phyloP scores from a whole-genome alignment of 75 land plant species.

The Sequoiadendron giganteum region DNA sequence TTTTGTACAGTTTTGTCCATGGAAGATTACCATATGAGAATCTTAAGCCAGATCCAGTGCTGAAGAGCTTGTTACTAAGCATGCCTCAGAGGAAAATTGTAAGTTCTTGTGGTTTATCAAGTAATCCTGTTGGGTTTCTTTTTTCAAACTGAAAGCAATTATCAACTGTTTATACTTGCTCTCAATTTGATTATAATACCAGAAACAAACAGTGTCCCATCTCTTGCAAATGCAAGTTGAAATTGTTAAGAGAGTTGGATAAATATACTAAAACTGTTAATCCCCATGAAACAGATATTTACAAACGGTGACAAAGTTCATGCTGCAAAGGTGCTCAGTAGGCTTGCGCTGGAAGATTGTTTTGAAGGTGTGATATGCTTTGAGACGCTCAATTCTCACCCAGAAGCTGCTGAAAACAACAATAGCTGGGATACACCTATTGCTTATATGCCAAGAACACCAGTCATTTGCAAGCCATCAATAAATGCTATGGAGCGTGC shows the following conservation, averaged over 20 bases:
- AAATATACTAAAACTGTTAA: background rate
- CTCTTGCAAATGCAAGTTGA: background rate
- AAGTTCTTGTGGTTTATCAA: constrained; percentile 13
- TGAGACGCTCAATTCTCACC: constrained; percentile 67
- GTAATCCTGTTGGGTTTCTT: background rate
- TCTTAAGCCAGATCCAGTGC: constrained; percentile 63
- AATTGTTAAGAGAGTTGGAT: background rate
- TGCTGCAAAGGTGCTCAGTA: constrained; percentile 50
- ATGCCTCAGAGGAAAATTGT: constrained; percentile 87
- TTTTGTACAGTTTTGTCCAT: constrained; percentile 33
- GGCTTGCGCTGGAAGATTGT: constrained; percentile 77
- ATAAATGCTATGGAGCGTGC: constrained; percentile 22
- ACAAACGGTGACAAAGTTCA: constrained; percentile 78
- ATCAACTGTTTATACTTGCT: background rate
- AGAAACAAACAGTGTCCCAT: background rate
- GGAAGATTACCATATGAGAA: constrained; percentile 72
- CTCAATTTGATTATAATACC: background rate
- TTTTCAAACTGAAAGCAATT: background rate
- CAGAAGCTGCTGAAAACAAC: constrained; percentile 15
- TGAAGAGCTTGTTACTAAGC: constrained; percentile 63
- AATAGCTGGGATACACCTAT: background rate
- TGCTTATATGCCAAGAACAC: background rate
- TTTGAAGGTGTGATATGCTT: constrained; percentile 84
- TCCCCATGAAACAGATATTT: constrained; percentile 46
- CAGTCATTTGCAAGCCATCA: constrained; percentile 36